Evolutionary conservation across 2,329 filamentous ascomycete species (phyloP).

Genomic region (Boeremia lycopersici): DNA sequence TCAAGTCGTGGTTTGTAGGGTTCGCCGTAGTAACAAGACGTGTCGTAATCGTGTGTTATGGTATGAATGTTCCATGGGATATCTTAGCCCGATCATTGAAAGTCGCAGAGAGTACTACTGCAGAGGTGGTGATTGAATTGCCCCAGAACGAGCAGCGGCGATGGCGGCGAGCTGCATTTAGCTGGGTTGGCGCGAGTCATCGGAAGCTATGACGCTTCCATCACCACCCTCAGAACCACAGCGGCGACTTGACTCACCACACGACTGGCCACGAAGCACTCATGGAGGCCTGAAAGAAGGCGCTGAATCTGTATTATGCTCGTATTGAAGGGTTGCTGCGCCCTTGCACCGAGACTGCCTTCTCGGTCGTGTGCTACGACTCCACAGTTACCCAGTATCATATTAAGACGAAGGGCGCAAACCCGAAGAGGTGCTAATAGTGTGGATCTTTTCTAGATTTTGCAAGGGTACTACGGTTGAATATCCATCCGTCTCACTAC

Average conservation of each 20-base stretch:
- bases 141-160: constrained; percentile 5
- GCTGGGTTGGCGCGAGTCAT: constrained; percentile 15
- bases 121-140: constrained; percentile 15
- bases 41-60: constrained; percentile 25
- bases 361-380: neutral
- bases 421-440: neutral
- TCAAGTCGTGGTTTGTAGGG: constrained; percentile 28
- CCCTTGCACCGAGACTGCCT: constrained; percentile 5
- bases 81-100: constrained; percentile 38
- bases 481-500: neutral
- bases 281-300: neutral
- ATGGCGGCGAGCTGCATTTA: constrained; percentile 18
- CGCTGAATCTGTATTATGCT: neutral
- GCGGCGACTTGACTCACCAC: constrained; percentile 10
- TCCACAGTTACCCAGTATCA: neutral
- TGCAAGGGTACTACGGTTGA: neutral
- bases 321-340: constrained; percentile 5
- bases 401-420: constrained; percentile 9
- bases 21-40: constrained; percentile 35
- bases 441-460: neutral
- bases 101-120: constrained; percentile 22
- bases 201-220: constrained; percentile 14
- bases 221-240: constrained; percentile 1
- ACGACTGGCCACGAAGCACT: neutral
- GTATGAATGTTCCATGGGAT: constrained; percentile 43